These are phyloP conservation scores for Acrasis kona DNA, from an alignment of 78 protist genomes.

Conservation along the genomic window DNA sequence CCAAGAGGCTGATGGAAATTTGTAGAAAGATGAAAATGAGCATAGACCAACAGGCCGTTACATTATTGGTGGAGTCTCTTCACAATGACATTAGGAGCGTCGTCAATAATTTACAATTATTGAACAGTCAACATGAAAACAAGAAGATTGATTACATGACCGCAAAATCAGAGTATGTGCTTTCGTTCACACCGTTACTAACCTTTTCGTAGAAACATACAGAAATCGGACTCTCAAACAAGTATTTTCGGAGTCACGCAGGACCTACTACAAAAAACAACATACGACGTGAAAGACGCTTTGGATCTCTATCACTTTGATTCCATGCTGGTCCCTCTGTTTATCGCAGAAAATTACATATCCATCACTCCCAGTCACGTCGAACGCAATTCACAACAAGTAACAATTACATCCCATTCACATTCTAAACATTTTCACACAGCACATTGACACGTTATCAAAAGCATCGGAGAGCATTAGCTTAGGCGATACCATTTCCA, in stretches of 20 bases:
- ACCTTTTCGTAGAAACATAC: too few species aligned
- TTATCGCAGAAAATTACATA: not conserved
- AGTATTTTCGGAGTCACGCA: not conserved
- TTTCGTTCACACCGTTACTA: too few species aligned
- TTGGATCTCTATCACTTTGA: not conserved
- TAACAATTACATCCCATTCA: slow-evolving; percentile 3
- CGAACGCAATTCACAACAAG: not conserved
- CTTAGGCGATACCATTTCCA: slow-evolving; percentile 11
- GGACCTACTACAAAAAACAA: not conserved
- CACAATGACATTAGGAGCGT: slow-evolving; percentile 35
- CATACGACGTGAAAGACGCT: not conserved
- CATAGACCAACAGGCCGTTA: not conserved
- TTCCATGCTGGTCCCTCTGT: not conserved
- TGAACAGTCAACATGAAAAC: not conserved
- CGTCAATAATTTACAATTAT: slow-evolving; percentile 39
- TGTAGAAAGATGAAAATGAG: slow-evolving; percentile 10
- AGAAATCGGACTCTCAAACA: too few species aligned
- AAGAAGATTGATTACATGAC: not conserved
- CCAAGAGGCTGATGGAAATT: slow-evolving; percentile 7
- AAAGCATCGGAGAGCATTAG: slow-evolving; percentile 20
- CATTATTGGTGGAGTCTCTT: slow-evolving; percentile 1
- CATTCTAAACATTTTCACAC: not conserved
- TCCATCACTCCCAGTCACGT: not conserved
- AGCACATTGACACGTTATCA: not conserved
- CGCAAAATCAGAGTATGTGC: not conserved